Evolutionary conservation across 2,329 filamentous ascomycete genomes (phyloP), one percentile per base, ranked within the genome.

Genomic region (Epichloe uncinata): DNA sequence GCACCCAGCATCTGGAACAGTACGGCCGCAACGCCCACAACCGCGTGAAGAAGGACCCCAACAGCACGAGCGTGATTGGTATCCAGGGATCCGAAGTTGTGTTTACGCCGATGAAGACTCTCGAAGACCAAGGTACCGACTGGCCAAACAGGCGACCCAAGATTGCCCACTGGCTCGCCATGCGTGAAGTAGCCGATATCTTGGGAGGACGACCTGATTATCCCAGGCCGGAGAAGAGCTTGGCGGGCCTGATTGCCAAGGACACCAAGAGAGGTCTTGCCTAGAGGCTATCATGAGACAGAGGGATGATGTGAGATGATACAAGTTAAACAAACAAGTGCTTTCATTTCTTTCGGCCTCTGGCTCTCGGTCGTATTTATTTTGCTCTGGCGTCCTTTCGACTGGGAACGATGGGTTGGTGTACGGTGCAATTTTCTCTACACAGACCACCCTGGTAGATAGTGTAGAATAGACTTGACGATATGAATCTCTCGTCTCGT

Each of bases 91-190:
- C 89, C 1, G 82, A 85, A 60, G 86, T 98, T 9, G 80, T 90
- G n/a, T 95, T 97, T 66, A 84, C 81, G 8, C 75, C 85, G 0
- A 87, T 97, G 78, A 77, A 82, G 60, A 77, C 79, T 42, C 76
- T 97, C 8, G 93, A 97, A 71, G 79, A 80, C 57, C 78, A 80
- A 22, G 86, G 90, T 61, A 97, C 93, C 4, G 91, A 98, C 70
- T 98, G 93, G 93, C 79, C 82, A 56, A 89, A 94, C 66, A 77
- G 93, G 47, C 76, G 93, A 47, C 91, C 93, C 44, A 87, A 81
- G 69, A 70, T 81, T 49, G 87, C 93, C 57, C 90, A 88, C 72
- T 98, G 93, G 93, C 72, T 87, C 59, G 75, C 74, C 46, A 72
- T 95, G 66, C 87, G 88, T 68, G 75, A 83, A 46, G 80, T 88